These are phyloP conservation scores for Phalaenopsis aphrodite DNA, from an alignment of 106 monocot genomes.

Conservation along the genomic window DNA sequence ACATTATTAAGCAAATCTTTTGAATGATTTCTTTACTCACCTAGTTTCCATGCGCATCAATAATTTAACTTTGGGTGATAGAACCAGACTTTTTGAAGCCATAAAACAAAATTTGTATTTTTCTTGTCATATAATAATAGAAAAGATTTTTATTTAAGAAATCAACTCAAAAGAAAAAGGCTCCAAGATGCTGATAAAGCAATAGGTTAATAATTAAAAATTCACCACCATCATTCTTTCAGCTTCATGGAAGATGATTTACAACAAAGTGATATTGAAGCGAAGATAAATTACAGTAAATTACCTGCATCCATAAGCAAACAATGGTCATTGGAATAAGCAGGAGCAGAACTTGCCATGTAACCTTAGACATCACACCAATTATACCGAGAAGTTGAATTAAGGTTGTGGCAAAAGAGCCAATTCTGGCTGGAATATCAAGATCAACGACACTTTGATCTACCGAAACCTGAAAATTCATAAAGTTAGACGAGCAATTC, in stretches of 20 bases:
- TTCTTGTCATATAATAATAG: not conserved
- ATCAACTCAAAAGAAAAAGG: not conserved
- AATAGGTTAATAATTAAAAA: too few species aligned
- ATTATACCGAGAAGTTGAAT: slow-evolving; percentile 91
- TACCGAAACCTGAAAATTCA: slow-evolving; percentile 80
- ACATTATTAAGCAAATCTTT: not conserved
- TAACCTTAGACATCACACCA: slow-evolving; percentile 90
- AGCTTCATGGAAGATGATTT: not conserved
- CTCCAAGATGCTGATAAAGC: not conserved
- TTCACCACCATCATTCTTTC: not conserved
- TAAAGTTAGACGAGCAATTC: slow-evolving; percentile 5
- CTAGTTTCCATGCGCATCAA: not conserved
- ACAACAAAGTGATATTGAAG: not conserved
- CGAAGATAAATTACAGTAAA: not conserved
- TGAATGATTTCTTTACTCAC: not conserved
- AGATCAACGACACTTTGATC: slow-evolving; percentile 99
- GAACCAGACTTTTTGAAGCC: not conserved
- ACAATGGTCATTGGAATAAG: slow-evolving; percentile 78
- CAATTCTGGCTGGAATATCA: slow-evolving; percentile 95
- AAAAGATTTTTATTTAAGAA: not conserved
- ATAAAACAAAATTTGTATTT: not conserved
- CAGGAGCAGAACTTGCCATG: slow-evolving; percentile 90
- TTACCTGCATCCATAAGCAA: slow-evolving; percentile 99
- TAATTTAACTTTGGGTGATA: not conserved
- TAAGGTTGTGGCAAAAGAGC: slow-evolving; percentile 87